Evolutionary conservation across 129 eudicot genomes (phyloP), one percentile per base, ranked within the genome.

Genomic region (Pittosporum tobira): DNA sequence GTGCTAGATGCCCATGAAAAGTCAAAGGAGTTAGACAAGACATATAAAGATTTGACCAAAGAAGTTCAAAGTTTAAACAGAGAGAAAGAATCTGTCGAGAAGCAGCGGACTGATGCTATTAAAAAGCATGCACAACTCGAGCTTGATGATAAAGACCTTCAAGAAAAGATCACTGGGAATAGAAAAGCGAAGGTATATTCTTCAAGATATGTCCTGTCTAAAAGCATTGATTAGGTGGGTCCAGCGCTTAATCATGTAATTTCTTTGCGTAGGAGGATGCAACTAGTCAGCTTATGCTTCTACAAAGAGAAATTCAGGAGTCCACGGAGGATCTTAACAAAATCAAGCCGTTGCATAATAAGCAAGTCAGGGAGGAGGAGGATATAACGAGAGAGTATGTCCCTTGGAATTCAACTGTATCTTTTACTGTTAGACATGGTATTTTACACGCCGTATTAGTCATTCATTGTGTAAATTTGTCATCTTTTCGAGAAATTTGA

Each of bases 51-150:
- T 73, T 75, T 93, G 50, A 72, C 80, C 12, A 87, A 90, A 84
- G 96, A 93, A 73, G 65, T 74, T 36, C 99, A 93, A 71, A 76
- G 75, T 59, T 77, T 87, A 69, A 76, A 51, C 70, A 75, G 77
- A 77, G 96, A 93, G 78, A 93, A 87, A 77, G 91, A 84, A 73
- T 72, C 88, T 43, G 68, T 80, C 46, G 96, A 93, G 79, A 87
- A 87, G 75, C 94, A 84, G 58, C 78, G 81, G 19, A 81, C 76
- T 44, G 81, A 74, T 64, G 96, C 96, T 42, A 84, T 93, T 22
- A 72, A 77, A 66, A 87, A 66, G 73, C 89, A 74, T 64, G 79
- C 96, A 68, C 77, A 78, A 62, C 79, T 83, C 72, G 99, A 93
- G 76, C 99, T 87, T 81, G 99, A 93, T 70, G 87, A 75, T 65